These are phyloP conservation scores for Diophrys sp. DNA, from an alignment of 73 alveolate species.

Conservation along the genomic window DNA sequence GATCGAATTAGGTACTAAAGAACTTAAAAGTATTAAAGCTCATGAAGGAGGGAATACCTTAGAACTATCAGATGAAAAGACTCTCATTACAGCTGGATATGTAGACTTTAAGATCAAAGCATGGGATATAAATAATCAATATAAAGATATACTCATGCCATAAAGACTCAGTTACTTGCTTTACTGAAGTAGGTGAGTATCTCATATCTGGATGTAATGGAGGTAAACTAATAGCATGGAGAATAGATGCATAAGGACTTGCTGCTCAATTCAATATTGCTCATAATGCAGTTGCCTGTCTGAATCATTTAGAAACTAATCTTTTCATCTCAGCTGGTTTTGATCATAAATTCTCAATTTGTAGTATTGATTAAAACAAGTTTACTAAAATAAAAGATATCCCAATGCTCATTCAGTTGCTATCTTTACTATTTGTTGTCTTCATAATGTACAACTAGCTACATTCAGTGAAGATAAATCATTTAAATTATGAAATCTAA, in stretches of 20 bases:
- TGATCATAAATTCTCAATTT: neutral
- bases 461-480: slow-evolving; percentile 89
- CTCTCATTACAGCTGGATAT: neutral
- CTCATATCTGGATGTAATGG: neutral
- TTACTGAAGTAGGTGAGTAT: neutral
- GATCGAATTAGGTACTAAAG: neutral
- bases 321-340: neutral
- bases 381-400: neutral
- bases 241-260: neutral
- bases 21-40: neutral
- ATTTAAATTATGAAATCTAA: slow-evolving; percentile 88
- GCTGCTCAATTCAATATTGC: neutral
- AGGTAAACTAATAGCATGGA: neutral
- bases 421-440: neutral
- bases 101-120: neutral
- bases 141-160: neutral
- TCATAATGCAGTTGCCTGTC: neutral
- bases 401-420: neutral
- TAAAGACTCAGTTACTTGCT: neutral
- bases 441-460: neutral
- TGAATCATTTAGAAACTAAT: neutral
- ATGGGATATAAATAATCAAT: neutral
- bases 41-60: neutral
- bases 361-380: neutral
- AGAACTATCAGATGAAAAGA: neutral